Conservation (phyloP, 1,284 basidiomycete genomes). For the Fomitiporia mediterranea region DNA sequence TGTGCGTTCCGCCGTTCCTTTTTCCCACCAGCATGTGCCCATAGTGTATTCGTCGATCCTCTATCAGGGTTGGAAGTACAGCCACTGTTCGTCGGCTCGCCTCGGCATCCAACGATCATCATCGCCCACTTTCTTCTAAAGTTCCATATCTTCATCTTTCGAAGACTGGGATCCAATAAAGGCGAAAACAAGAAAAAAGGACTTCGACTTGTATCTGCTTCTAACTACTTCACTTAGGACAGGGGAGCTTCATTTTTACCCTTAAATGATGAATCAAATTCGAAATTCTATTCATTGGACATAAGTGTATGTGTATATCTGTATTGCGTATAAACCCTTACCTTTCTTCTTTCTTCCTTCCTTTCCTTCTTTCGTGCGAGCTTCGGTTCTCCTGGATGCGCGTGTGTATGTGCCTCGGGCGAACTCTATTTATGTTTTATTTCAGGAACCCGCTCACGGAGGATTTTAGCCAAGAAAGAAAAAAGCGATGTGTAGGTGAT, state of each 20-base stretch:
- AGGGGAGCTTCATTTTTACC: no score
- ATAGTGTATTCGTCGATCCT: not conserved
- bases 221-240: no score
- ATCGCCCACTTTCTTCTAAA: constrained; percentile 2
- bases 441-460: not conserved
- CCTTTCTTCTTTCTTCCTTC: not conserved
- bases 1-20: not conserved
- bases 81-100: not conserved
- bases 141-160: constrained; percentile 6
- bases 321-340: no score
- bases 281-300: no score
- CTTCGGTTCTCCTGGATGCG: not conserved
- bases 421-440: not conserved
- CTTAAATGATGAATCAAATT: no score
- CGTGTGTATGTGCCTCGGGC: not conserved
- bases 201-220: no score
- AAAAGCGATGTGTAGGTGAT: not conserved
- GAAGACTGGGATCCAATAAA: not conserved
- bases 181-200: no score
- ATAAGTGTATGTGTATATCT: no score
- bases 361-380: not conserved
- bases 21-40: not conserved
- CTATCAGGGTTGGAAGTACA: constrained; percentile 3
- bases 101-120: not conserved
- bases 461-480: not conserved